Conservation (phyloP, 192 early-diverging fungal genomes). For the Thoreauomyces humboldtii region DNA sequence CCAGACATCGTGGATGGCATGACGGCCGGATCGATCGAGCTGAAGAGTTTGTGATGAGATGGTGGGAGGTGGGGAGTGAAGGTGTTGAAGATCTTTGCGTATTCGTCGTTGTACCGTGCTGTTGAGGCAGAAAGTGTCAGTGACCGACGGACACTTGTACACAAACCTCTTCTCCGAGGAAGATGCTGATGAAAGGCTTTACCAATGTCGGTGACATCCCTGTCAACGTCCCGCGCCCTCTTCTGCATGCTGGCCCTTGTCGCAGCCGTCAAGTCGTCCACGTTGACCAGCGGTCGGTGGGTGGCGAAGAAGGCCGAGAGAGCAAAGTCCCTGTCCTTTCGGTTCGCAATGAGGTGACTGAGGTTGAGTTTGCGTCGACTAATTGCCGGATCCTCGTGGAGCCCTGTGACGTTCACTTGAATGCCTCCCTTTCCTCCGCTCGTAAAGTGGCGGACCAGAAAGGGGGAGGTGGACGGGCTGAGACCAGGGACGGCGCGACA, state of each 20-base stretch:
- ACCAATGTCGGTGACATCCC: neutral
- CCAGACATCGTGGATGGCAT: neutral
- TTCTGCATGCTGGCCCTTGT: neutral
- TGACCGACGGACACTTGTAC: no score
- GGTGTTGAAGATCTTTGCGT: slow-evolving; percentile 26
- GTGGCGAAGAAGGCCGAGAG: slow-evolving; percentile 19
- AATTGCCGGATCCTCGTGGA: no score
- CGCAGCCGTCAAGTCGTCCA: neutral
- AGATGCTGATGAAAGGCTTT: neutral
- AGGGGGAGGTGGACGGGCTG: no score
- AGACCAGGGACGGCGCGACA: no score
- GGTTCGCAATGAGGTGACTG: neutral
- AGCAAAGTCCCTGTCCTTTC: slow-evolving; percentile 12
- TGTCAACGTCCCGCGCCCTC: neutral
- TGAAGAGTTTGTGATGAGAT: neutral
- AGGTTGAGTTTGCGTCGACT: slow-evolving; percentile 11
- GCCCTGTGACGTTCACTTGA: no score
- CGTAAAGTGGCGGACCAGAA: no score
- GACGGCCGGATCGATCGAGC: neutral
- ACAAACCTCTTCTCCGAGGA: neutral
- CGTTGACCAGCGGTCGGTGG: slow-evolving; percentile 10
- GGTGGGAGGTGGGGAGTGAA: slow-evolving; percentile 24
- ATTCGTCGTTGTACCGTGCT: slow-evolving; percentile 29
- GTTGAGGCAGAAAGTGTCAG: neutral
- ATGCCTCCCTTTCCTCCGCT: no score